phyloP scores from a whole-genome alignment of 2,329 filamentous ascomycete genomes.

The Aspergillus sp. region DNA sequence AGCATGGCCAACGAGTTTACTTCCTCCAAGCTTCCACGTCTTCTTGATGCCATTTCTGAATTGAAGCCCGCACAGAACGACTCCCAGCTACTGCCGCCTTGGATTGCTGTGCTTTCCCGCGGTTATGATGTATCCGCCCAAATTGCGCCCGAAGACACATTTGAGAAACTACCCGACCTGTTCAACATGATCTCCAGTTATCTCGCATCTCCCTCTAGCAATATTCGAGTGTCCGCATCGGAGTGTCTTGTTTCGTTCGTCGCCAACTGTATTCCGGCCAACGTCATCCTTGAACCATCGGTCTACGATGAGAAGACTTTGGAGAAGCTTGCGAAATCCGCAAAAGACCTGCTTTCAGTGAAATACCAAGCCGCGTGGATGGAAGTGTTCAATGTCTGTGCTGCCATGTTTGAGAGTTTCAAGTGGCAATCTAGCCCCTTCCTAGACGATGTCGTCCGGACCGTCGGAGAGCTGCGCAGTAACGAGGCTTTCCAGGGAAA shows the following conservation, averaged over 20 bases:
- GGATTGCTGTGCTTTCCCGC: slow-evolving; percentile 92
- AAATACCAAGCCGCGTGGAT: slow-evolving; percentile 94
- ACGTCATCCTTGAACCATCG: slow-evolving; percentile 82
- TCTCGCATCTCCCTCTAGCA: slow-evolving; percentile 82
- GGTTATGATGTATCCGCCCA: slow-evolving; percentile 93
- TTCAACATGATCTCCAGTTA: slow-evolving; percentile 80
- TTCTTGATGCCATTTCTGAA: slow-evolving; percentile 89
- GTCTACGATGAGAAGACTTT: slow-evolving; percentile 89
- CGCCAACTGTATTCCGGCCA: slow-evolving; percentile 81
- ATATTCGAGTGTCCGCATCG: slow-evolving; percentile 90
- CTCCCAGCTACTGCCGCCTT: slow-evolving; percentile 89
- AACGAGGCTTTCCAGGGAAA: slow-evolving; percentile 90
- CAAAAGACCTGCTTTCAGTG: slow-evolving; percentile 75
- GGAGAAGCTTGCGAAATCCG: slow-evolving; percentile 71
- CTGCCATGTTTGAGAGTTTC: slow-evolving; percentile 81
- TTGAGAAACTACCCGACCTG: slow-evolving; percentile 81
- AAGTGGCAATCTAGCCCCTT: slow-evolving; percentile 82
- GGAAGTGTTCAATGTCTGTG: slow-evolving; percentile 87
- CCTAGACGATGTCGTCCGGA: slow-evolving; percentile 71
- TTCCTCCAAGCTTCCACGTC: slow-evolving; percentile 81
- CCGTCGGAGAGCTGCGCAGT: slow-evolving; percentile 80
- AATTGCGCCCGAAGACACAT: slow-evolving; percentile 84
- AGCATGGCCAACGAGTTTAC: slow-evolving; percentile 86
- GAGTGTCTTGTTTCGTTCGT: slow-evolving; percentile 94
- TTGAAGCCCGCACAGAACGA: slow-evolving; percentile 90